Evolutionary conservation across 2,329 filamentous ascomycete genomes (phyloP).

Genomic region (Davidsoniella neocaledoniae): DNA sequence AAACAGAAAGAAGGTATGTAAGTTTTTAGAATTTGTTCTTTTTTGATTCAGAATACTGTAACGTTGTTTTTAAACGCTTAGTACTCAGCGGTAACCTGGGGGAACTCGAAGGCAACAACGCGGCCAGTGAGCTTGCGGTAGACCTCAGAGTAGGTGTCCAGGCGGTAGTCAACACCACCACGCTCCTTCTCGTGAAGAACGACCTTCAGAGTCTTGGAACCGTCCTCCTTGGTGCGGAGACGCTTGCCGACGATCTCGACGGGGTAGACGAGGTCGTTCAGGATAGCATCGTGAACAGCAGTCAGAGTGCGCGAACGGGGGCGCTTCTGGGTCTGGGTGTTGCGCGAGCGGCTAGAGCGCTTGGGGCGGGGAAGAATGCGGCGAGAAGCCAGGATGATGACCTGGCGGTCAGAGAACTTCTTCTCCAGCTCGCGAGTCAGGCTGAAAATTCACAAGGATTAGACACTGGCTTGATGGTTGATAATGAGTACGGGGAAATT

Average conservation of each 20-base stretch:
- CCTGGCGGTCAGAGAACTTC: constrained; percentile 99
- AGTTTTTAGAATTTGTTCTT: constrained; percentile 5
- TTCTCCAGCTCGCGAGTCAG: constrained; percentile 99
- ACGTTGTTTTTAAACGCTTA: constrained; percentile 31
- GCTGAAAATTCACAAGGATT: constrained; percentile 30
- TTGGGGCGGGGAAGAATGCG: constrained; percentile 97
- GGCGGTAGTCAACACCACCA: constrained; percentile 96
- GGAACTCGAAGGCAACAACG: constrained; percentile 96
- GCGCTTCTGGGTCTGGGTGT: constrained; percentile 96
- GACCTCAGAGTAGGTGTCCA: constrained; percentile 99
- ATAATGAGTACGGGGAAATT: neutral
- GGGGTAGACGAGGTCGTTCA: constrained; percentile 94
- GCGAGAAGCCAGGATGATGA: constrained; percentile 96
- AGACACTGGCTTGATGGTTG: constrained; percentile 13
- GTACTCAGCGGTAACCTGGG: constrained; percentile 66
- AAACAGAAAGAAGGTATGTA: constrained; percentile 3
- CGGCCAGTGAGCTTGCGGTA: constrained; percentile 97
- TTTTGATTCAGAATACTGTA: constrained; percentile 9
- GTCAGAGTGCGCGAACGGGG: constrained; percentile 95
- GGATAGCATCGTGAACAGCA: constrained; percentile 96
- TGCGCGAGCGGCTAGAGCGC: constrained; percentile 92
- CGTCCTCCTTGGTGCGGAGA: constrained; percentile 95
- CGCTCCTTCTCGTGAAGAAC: constrained; percentile 99
- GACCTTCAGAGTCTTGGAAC: constrained; percentile 96
- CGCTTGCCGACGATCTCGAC: constrained; percentile 99